These are phyloP conservation scores for Pseudogymnoascus verrucosus DNA, from an alignment of 2,329 filamentous ascomycete genomes.

Conservation along the genomic window DNA sequence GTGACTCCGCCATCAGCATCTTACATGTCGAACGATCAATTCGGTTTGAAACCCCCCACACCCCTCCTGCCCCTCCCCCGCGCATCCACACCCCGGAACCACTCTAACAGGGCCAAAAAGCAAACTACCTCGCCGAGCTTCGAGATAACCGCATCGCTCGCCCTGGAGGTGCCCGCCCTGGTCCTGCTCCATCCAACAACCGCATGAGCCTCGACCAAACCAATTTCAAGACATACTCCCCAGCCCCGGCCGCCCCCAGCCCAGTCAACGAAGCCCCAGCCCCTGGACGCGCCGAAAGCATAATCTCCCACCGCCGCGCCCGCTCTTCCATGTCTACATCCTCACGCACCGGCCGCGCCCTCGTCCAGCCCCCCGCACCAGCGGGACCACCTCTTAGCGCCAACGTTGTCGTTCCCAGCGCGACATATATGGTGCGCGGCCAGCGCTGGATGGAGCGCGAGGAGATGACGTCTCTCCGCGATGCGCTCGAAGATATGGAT, in stretches of 20 bases:
- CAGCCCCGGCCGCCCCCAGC: neutral
- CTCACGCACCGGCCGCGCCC: conserved; percentile 24
- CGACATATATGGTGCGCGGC: conserved; percentile 65
- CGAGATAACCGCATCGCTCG: conserved; percentile 59
- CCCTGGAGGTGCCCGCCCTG: conserved; percentile 64
- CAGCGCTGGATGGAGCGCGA: conserved; percentile 76
- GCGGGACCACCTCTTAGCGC: conserved; percentile 40
- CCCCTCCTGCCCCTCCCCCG: conserved; percentile 13
- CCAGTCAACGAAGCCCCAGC: conserved; percentile 13
- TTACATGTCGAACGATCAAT: conserved; percentile 61
- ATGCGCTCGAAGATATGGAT: conserved; percentile 68
- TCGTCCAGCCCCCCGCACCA: conserved; percentile 12
- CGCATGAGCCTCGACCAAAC: neutral
- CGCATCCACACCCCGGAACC: conserved; percentile 8
- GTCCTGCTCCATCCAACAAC: conserved; percentile 41
- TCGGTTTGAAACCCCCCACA: conserved; percentile 41
- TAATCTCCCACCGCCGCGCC: conserved; percentile 22
- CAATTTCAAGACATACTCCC: neutral
- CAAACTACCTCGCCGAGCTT: conserved; percentile 62
- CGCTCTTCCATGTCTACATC: conserved; percentile 24
- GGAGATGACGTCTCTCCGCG: conserved; percentile 60
- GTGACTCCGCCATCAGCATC: conserved; percentile 52
- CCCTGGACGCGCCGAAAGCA: conserved; percentile 22
- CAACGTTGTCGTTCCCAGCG: conserved; percentile 54
- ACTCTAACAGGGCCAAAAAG: conserved; percentile 35